These are phyloP conservation scores for Paspalum vaginatum DNA, from an alignment of 176 grass and related monocot species.

Conservation along the genomic window DNA sequence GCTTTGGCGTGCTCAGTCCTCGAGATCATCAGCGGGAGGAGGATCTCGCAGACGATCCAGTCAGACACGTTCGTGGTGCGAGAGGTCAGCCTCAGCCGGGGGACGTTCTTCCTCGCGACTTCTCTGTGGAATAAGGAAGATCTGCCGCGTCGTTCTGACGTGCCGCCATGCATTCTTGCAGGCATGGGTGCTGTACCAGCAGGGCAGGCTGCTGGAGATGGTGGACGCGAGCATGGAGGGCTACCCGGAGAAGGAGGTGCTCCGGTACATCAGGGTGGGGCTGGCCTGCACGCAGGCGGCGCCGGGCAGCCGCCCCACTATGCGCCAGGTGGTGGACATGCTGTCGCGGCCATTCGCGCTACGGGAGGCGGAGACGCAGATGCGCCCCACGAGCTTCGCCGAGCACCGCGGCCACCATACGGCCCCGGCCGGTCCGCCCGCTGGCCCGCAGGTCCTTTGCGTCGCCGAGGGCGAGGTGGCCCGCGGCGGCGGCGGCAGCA, in stretches of 20 bases:
- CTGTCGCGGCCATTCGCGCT: slow-evolving; percentile 30
- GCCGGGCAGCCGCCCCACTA: slow-evolving; percentile 44
- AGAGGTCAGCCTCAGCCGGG: slow-evolving; percentile 35
- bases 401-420: neutral
- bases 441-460: neutral
- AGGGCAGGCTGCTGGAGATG: slow-evolving; percentile 43
- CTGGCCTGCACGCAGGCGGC: slow-evolving; percentile 52
- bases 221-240: slow-evolving; percentile 41
- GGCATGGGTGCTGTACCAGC: slow-evolving; percentile 53
- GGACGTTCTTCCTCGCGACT: neutral
- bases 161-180: neutral
- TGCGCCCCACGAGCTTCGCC: slow-evolving; percentile 28
- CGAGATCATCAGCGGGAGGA: slow-evolving; percentile 54
- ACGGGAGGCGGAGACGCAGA: neutral
- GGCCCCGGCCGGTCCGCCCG: neutral
- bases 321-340: slow-evolving; percentile 48
- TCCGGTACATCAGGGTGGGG: slow-evolving; percentile 53
- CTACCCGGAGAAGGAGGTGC: slow-evolving; percentile 49
- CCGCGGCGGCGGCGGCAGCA: neutral
- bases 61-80: slow-evolving; percentile 48
- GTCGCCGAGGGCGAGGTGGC: slow-evolving; percentile 11
- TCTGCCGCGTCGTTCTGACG: neutral
- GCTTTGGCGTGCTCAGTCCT: slow-evolving; percentile 55
- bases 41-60: slow-evolving; percentile 40
- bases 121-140: neutral